phyloP scores from a whole-genome alignment of 2,329 filamentous ascomycete genomes.

The Colletotrichum endophyticum region DNA sequence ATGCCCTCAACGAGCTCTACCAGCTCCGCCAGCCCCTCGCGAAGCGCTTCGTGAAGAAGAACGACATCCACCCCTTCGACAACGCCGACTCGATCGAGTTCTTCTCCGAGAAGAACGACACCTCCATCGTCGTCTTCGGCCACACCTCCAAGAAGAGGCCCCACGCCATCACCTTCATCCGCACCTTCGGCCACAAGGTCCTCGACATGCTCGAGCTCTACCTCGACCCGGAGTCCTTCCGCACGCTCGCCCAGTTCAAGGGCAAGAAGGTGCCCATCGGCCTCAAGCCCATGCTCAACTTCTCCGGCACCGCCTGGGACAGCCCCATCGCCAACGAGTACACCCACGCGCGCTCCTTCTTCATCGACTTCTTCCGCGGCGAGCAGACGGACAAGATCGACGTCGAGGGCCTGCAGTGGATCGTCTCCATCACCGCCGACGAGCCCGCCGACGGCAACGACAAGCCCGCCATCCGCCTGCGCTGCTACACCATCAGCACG shows the following conservation, averaged over 20 bases:
- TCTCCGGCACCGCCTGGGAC: conserved; percentile 87
- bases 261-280: conserved; percentile 78
- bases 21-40: conserved; percentile 83
- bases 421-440: conserved; percentile 81
- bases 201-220: conserved; percentile 95
- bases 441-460: conserved; percentile 54
- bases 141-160: conserved; percentile 94
- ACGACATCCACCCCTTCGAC: conserved; percentile 93
- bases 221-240: conserved; percentile 76
- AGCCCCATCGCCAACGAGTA: conserved; percentile 80
- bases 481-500: conserved; percentile 86
- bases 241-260: conserved; percentile 77
- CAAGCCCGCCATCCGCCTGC: conserved; percentile 67
- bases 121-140: conserved; percentile 82
- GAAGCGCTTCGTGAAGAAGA: conserved; percentile 97
- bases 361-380: conserved; percentile 90
- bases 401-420: conserved; percentile 92
- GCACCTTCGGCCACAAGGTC: conserved; percentile 85
- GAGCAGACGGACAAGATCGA: conserved; percentile 79
- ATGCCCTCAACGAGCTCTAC: conserved; percentile 84
- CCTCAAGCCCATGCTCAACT: conserved; percentile 88
- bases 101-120: conserved; percentile 96
- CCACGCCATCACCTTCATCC: conserved; percentile 81
- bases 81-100: conserved; percentile 89
- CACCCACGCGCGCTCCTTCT: conserved; percentile 83